phyloP scores from a whole-genome alignment of 441 rosid genomes.

The Macaranga tanarius region DNA sequence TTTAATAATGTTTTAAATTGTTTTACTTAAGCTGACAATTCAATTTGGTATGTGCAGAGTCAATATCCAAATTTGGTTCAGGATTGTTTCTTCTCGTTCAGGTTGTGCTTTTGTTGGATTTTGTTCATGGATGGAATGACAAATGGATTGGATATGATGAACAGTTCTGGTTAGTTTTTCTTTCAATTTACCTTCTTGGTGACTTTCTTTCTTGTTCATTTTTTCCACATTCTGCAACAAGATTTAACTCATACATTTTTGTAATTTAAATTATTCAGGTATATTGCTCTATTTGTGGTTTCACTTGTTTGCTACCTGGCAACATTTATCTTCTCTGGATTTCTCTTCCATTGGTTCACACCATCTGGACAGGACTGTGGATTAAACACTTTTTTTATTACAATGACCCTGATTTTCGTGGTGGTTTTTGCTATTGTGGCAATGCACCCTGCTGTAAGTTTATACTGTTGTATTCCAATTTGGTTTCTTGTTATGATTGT shows the following conservation, averaged over 20 bases:
- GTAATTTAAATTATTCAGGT: conserved; percentile 48
- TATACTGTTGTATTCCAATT: conserved; percentile 9
- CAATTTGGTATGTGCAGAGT: conserved; percentile 45
- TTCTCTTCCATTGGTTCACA: conserved; percentile 92
- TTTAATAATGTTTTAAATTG: background rate
- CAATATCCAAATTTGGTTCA: conserved; percentile 86
- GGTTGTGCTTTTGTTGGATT: conserved; percentile 96
- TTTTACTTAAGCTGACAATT: background rate
- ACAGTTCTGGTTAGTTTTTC: conserved; percentile 80
- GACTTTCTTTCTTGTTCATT: background rate
- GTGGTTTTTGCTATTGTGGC: conserved; percentile 71
- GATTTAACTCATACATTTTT: conserved; percentile 10
- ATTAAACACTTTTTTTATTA: conserved; percentile 76
- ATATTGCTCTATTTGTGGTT: conserved; percentile 62
- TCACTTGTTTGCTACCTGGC: conserved; percentile 79
- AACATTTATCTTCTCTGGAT: conserved; percentile 83
- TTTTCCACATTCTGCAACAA: background rate
- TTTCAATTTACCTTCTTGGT: background rate
- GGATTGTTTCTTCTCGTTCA: conserved; percentile 95
- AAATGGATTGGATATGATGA: conserved; percentile 92
- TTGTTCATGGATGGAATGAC: conserved; percentile 98
- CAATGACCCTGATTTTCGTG: conserved; percentile 61
- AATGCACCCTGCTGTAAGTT: conserved; percentile 88
- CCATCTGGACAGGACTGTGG: conserved; percentile 98
- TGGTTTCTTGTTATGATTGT: background rate